phyloP scores from a whole-genome alignment of 2,329 filamentous ascomycete genomes.

The Colletotrichum spaethianum region DNA sequence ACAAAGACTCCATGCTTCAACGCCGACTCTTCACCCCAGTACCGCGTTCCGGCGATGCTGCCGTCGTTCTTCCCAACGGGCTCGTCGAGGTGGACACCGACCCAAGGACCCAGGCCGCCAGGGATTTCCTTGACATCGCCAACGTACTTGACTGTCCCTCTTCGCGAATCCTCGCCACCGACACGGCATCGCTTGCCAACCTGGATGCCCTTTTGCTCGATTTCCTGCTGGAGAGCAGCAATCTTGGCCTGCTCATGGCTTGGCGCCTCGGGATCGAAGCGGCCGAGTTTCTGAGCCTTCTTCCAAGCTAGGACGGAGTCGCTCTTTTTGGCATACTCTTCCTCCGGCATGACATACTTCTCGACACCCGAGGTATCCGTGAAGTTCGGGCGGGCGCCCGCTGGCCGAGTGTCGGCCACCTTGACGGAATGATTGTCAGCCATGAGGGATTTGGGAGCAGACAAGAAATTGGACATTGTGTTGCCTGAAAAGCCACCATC shows the following conservation, averaged over 20 bases:
- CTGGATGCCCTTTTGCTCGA: slow-evolving; percentile 77
- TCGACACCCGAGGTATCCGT: slow-evolving; percentile 85
- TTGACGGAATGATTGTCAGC: slow-evolving; percentile 52
- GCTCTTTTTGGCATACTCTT: slow-evolving; percentile 87
- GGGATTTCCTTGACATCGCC: slow-evolving; percentile 83
- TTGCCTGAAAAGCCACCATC: neutral
- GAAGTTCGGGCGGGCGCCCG: slow-evolving; percentile 82
- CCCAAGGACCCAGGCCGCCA: slow-evolving; percentile 75
- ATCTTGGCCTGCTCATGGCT: slow-evolving; percentile 81
- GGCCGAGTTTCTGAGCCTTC: slow-evolving; percentile 92
- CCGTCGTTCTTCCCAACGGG: slow-evolving; percentile 89
- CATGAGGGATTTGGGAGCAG: neutral
- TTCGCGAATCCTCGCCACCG: slow-evolving; percentile 76
- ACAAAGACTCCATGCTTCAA: slow-evolving; percentile 85
- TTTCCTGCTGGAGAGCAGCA: slow-evolving; percentile 77
- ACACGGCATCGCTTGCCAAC: slow-evolving; percentile 76
- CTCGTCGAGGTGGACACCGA: slow-evolving; percentile 83
- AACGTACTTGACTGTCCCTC: slow-evolving; percentile 80
- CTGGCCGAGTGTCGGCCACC: slow-evolving; percentile 86
- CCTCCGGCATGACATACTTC: slow-evolving; percentile 90
- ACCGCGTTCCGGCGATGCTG: slow-evolving; percentile 74
- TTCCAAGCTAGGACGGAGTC: slow-evolving; percentile 97
- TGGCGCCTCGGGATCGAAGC: slow-evolving; percentile 90
- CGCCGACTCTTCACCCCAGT: slow-evolving; percentile 76
- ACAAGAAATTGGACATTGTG: neutral